Evolutionary conservation across 192 early-diverging fungal genomes (phyloP).

Genomic region (Backusella liffmaniae): DNA sequence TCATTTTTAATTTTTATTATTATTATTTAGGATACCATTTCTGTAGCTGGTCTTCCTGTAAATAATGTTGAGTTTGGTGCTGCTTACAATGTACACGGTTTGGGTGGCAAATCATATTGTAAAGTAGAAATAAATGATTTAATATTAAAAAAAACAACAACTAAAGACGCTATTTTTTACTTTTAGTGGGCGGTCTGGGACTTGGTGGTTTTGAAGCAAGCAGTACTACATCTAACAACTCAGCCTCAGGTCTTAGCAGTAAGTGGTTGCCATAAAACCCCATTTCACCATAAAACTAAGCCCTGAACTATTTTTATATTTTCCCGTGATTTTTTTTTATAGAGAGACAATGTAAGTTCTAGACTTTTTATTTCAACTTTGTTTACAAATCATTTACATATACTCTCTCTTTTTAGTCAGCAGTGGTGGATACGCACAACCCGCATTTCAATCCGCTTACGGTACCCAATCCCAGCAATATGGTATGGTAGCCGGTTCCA

Average conservation of each 20-base stretch:
- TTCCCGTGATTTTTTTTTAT: constrained; percentile 5
- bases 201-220: constrained; percentile 24
- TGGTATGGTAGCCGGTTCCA: constrained; percentile 3
- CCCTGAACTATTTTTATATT: background rate
- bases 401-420: background rate
- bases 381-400: background rate
- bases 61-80: constrained; percentile 22
- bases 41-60: constrained; percentile 20
- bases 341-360: constrained; percentile 26
- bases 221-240: constrained; percentile 17
- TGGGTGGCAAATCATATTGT: constrained; percentile 12
- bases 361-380: background rate
- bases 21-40: constrained; percentile 26
- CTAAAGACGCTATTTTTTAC: background rate
- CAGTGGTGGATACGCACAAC: constrained; percentile 23
- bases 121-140: background rate
- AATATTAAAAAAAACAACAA: background rate
- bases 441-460: constrained; percentile 16
- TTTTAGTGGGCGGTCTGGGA: constrained; percentile 26
- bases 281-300: background rate
- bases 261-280: constrained; percentile 4
- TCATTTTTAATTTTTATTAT: background rate
- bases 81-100: constrained; percentile 23
- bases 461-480: constrained; percentile 19
- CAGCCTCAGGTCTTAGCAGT: constrained; percentile 5